Conservation (phyloP, 371 early-diverging fungal species). For the Saksenaea vasiformis region DNA sequence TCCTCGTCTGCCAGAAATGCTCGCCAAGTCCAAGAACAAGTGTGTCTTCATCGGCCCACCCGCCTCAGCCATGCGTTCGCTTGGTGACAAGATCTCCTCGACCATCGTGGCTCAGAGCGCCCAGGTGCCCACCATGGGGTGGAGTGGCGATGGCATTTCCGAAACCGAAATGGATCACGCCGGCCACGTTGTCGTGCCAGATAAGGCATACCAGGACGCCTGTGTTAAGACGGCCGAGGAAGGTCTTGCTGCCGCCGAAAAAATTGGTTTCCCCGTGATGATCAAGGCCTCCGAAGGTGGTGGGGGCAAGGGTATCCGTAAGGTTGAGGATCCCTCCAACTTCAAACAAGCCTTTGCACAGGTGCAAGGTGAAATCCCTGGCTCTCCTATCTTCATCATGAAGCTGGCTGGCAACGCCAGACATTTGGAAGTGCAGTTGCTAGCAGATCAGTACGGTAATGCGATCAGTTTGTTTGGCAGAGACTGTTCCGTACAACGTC, state of each 20-base stretch:
- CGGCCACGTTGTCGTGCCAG: constrained; percentile 82
- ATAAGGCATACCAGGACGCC: constrained; percentile 77
- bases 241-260: constrained; percentile 78
- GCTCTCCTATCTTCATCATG: constrained; percentile 97
- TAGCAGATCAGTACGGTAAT: constrained; percentile 97
- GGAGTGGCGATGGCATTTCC: constrained; percentile 91
- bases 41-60: constrained; percentile 98
- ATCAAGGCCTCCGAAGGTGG: constrained; percentile 99
- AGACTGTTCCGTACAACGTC: constrained; percentile 98
- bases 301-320: constrained; percentile 99
- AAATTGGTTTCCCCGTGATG: constrained; percentile 97
- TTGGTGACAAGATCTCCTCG: constrained; percentile 99
- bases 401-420: constrained; percentile 93
- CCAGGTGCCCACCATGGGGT: constrained; percentile 94
- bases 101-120: constrained; percentile 98
- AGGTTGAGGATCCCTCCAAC: constrained; percentile 72
- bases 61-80: constrained; percentile 96
- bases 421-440: constrained; percentile 97
- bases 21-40: constrained; percentile 74
- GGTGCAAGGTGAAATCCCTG: constrained; percentile 93
- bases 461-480: constrained; percentile 97
- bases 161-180: constrained; percentile 63
- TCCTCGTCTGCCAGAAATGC: constrained; percentile 91
- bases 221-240: constrained; percentile 78
- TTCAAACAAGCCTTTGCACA: constrained; percentile 85